phyloP scores from a whole-genome alignment of 768 basidiomycete species.

The Boletus insuetus region DNA sequence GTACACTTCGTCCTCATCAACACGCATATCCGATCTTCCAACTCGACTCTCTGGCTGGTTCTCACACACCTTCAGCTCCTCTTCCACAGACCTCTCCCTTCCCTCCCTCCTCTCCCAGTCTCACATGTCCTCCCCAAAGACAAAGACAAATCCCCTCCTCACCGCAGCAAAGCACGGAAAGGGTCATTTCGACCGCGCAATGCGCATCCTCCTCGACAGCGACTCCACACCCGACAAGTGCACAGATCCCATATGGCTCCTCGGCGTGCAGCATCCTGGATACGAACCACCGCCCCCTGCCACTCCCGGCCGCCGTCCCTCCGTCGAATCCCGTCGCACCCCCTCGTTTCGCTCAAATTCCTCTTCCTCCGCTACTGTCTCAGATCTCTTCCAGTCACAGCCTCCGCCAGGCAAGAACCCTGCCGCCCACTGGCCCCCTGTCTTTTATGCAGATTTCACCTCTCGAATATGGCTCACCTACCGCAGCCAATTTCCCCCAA shows the following conservation, averaged over 20 bases:
- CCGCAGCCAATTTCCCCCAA: constrained; percentile 81
- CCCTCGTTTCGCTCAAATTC: constrained; percentile 46
- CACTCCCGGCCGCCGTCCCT: constrained; percentile 36
- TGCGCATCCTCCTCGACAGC: constrained; percentile 87
- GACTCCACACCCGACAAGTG: constrained; percentile 86
- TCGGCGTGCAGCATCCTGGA: constrained; percentile 80
- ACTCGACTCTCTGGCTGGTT: constrained; percentile 53
- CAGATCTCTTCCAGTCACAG: constrained; percentile 38
- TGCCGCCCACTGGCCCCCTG: constrained; percentile 63
- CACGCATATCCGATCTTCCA: constrained; percentile 65
- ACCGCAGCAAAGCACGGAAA: constrained; percentile 72
- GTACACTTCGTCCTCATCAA: constrained; percentile 44
- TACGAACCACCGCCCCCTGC: constrained; percentile 47
- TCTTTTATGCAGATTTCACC: constrained; percentile 87
- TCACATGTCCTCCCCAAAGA: constrained; percentile 40
- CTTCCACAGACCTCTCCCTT: constrained; percentile 12
- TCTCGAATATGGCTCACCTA: constrained; percentile 92
- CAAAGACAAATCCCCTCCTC: constrained; percentile 51
- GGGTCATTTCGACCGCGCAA: constrained; percentile 76
- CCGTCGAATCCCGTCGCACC: constrained; percentile 39
- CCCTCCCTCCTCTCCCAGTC: constrained; percentile 29
- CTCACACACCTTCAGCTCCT: constrained; percentile 48
- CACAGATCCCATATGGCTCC: constrained; percentile 81
- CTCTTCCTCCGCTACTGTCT: constrained; percentile 37
- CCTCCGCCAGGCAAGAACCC: constrained; percentile 30